A percentile compares a stretch with the other conserved stretches of the same genome.
Evolutionary conservation across 2,329 filamentous ascomycete species (phyloP).

Genomic region (Cladosporium sp.): DNA sequence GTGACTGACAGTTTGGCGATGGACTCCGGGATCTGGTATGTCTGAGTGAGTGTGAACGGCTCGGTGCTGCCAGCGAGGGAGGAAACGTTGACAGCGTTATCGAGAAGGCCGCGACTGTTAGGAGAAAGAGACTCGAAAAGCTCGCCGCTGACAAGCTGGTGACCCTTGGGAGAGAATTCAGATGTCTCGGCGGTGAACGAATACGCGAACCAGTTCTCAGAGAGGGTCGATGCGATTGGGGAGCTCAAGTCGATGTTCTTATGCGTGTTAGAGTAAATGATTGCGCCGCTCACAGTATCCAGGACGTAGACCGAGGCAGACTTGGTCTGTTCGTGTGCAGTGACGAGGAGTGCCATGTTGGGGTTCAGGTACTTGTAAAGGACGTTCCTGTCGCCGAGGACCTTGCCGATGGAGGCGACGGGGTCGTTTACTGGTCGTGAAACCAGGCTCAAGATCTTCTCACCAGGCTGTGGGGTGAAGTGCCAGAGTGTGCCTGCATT

Average conservation of each 20-base stretch:
- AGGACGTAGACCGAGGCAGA: conserved; percentile 72
- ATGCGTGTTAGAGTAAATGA: conserved; percentile 69
- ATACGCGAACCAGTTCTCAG: conserved; percentile 95
- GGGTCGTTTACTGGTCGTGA: conserved; percentile 73
- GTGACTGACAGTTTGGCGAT: conserved; percentile 78
- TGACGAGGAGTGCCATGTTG: conserved; percentile 74
- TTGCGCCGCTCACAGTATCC: conserved; percentile 78
- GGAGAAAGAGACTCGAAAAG: conserved; percentile 80
- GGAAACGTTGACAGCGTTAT: conserved; percentile 68
- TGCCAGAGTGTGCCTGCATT: conserved; percentile 54
- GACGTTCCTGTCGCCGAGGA: conserved; percentile 86
- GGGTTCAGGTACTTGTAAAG: conserved; percentile 96
- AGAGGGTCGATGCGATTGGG: conserved; percentile 70
- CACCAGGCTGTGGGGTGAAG: conserved; percentile 62
- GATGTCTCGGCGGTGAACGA: conserved; percentile 59
- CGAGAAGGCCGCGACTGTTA: conserved; percentile 80
- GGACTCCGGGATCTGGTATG: conserved; percentile 75
- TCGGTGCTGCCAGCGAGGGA: conserved; percentile 63
- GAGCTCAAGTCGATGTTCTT: conserved; percentile 69
- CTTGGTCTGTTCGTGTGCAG: conserved; percentile 55
- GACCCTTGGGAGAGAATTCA: conserved; percentile 64
- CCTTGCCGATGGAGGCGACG: conserved; percentile 89
- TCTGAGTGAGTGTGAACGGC: conserved; percentile 74
- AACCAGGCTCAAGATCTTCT: conserved; percentile 66
- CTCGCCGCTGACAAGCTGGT: conserved; percentile 81